phyloP scores from a whole-genome alignment of 306 rosid genomes.

The Ormosia emarginata region DNA sequence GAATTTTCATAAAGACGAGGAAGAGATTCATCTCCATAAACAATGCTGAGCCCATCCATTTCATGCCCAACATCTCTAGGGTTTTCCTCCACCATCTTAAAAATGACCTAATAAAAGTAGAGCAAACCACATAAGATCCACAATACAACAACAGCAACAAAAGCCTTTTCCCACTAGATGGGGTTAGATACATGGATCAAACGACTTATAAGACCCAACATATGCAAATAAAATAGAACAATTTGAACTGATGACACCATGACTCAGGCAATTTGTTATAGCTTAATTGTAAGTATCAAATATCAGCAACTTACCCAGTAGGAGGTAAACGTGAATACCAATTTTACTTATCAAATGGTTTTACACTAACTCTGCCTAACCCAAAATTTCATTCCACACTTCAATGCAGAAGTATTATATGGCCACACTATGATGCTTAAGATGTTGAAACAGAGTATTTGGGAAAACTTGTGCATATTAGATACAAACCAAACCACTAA shows the following conservation, averaged over 20 bases:
- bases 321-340: background rate
- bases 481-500: background rate
- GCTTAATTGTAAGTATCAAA: background rate
- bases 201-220: background rate
- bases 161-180: background rate
- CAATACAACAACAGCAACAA: background rate
- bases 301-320: background rate
- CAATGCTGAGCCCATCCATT: conserved; percentile 95
- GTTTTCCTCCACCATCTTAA: conserved; percentile 98
- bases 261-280: background rate
- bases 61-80: conserved; percentile 99
- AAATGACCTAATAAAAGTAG: conserved; percentile 64
- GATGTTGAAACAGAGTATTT: background rate
- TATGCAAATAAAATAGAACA: background rate
- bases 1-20: conserved; percentile 93
- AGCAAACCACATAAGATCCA: conserved; percentile 19
- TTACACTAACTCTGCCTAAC: background rate
- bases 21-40: conserved; percentile 94
- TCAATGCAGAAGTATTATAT: background rate
- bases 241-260: background rate
- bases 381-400: background rate
- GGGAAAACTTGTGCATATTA: background rate
- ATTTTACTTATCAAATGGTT: background rate
- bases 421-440: background rate
- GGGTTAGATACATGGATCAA: background rate